Conservation (phyloP, 2,329 filamentous ascomycete species). For the Fusarium pininemorale region DNA sequence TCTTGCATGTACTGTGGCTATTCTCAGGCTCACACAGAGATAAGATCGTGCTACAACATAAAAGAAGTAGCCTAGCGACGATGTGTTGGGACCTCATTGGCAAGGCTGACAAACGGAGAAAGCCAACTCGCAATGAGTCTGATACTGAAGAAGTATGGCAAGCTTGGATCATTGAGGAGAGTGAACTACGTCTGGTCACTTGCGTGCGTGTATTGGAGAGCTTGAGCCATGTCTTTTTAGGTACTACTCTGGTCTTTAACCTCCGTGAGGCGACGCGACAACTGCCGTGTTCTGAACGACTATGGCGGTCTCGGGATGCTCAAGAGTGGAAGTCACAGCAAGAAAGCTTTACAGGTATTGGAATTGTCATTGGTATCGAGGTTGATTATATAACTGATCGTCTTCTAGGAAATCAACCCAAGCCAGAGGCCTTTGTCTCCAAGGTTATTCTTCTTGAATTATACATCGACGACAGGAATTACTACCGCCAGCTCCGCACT, state of each 20-base stretch:
- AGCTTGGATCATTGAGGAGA: accelerated
- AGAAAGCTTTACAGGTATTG: not conserved
- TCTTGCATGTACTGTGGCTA: not conserved
- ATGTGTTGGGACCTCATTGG: not conserved
- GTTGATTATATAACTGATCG: accelerated
- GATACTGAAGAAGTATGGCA: not conserved
- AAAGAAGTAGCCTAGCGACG: not conserved
- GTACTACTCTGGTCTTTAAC: not conserved
- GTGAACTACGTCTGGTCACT: not conserved
- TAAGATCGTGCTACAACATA: not conserved
- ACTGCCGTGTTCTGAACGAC: not conserved
- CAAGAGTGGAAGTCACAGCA: not conserved
- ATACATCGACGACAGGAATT: not conserved
- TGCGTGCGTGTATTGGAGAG: not conserved
- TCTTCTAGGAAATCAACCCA: accelerated
- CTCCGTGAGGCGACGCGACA: not conserved
- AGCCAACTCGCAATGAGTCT: accelerated
- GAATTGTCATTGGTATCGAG: accelerated
- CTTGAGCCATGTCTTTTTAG: not conserved
- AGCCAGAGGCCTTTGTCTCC: not conserved
- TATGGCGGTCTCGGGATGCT: not conserved
- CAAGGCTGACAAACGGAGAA: not conserved
- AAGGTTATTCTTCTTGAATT: not conserved
- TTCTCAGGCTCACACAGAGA: not conserved
- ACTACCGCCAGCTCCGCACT: not conserved